These are phyloP conservation scores for Hymenoscyphus salicellus DNA, from an alignment of 2,329 filamentous ascomycete genomes.

Conservation along the genomic window DNA sequence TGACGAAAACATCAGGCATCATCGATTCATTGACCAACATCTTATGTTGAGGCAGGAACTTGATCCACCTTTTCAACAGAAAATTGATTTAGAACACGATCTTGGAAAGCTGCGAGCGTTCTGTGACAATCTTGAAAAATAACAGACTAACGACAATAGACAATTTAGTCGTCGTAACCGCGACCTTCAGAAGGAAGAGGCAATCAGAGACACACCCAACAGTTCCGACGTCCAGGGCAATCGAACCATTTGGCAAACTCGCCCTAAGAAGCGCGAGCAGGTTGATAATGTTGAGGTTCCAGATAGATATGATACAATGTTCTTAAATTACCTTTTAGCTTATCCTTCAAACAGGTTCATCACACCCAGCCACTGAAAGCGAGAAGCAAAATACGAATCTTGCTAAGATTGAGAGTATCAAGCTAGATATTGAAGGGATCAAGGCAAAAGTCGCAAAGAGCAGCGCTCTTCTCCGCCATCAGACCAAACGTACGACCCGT, in stretches of 20 bases:
- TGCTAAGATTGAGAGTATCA: neutral
- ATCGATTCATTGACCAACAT: conserved; percentile 14
- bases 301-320: neutral
- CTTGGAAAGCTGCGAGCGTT: too few relatives aligned
- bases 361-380: neutral
- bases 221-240: too few relatives aligned
- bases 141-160: too few relatives aligned
- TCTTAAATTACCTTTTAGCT: neutral
- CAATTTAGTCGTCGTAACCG: too few relatives aligned
- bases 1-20: conserved; percentile 16
- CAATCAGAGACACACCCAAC: too few relatives aligned
- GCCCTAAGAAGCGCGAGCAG: neutral
- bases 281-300: neutral
- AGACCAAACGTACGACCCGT: too few relatives aligned
- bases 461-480: neutral
- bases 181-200: neutral
- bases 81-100: too few relatives aligned
- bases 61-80: neutral
- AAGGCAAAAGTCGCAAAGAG: neutral
- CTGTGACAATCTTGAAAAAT: too few relatives aligned
- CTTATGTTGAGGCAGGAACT: conserved; percentile 5
- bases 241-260: neutral
- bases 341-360: neutral
- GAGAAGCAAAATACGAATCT: neutral
- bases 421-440: neutral